Evolutionary conservation across 2,329 filamentous ascomycete species (phyloP).

Genomic region (Neonectria coccinea): DNA sequence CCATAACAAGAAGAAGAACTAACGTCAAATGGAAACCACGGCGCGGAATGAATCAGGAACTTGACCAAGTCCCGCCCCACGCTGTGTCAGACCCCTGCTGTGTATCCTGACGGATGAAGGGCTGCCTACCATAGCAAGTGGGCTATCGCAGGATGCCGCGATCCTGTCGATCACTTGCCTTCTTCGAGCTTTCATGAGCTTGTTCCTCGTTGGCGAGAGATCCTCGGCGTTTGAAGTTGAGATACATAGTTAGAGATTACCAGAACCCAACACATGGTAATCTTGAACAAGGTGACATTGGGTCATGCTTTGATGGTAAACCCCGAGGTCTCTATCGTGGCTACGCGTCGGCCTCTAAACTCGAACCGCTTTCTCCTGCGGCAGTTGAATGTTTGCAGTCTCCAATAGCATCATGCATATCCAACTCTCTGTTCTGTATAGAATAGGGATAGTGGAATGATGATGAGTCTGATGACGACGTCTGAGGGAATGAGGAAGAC

Average conservation of each 20-base stretch:
- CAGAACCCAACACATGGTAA: too few species aligned
- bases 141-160: neutral
- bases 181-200: neutral
- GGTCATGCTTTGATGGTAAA: neutral
- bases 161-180: neutral
- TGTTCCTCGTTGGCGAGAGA: neutral
- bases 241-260: too few species aligned
- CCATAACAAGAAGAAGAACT: neutral
- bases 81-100: neutral
- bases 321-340: neutral
- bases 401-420: neutral
- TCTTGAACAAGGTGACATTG: neutral
- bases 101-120: neutral
- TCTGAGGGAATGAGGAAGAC: neutral
- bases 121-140: neutral
- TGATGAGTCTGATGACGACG: slow-evolving; percentile 1
- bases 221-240: neutral
- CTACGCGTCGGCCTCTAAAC: neutral
- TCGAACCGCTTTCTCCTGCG: neutral
- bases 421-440: neutral
- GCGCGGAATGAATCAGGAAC: neutral
- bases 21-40: neutral
- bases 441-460: neutral
- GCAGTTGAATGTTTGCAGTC: neutral
- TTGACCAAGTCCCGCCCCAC: neutral